A percentile compares a stretch with the other conserved stretches of the same genome.
These are phyloP conservation scores for Mariannaea elegans DNA, from an alignment of 2,329 filamentous ascomycete species.

Conservation along the genomic window DNA sequence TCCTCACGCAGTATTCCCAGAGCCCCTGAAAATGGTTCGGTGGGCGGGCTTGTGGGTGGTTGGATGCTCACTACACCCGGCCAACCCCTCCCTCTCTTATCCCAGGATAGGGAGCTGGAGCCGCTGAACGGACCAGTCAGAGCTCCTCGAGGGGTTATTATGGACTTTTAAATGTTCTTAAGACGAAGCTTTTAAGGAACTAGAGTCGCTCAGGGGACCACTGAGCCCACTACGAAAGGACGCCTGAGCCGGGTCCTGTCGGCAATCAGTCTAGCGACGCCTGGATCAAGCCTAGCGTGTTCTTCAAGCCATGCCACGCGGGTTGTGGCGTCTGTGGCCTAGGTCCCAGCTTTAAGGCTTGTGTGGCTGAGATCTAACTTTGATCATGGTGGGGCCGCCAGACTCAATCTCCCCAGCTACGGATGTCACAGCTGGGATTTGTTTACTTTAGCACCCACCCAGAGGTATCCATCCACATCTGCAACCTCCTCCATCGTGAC, in stretches of 20 bases:
- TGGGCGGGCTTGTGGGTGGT: constrained; percentile 19
- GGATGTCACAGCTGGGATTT: constrained; percentile 25
- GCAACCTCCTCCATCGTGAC: constrained; percentile 30
- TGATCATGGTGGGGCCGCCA: constrained; percentile 2
- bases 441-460: constrained; percentile 36
- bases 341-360: not conserved
- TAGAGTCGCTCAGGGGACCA: not conserved
- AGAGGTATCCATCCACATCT: constrained; percentile 22
- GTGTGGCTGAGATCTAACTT: constrained; percentile 11
- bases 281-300: constrained; percentile 19
- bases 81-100: constrained; percentile 11
- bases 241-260: constrained; percentile 18
- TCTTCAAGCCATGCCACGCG: constrained; percentile 12
- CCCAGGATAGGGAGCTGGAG: constrained; percentile 21
- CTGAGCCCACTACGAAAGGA: not conserved
- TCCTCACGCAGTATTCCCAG: constrained; percentile 7
- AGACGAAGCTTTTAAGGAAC: constrained; percentile 11
- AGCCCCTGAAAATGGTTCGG: constrained; percentile 37
- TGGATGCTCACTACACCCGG: constrained; percentile 7
- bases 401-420: constrained; percentile 35
- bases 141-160: not conserved
- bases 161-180: constrained; percentile 23
- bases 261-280: constrained; percentile 30
- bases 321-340: constrained; percentile 29
- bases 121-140: constrained; percentile 9